Conservation (phyloP, 2,329 filamentous ascomycete species). For the Nigrospora sphaerica region DNA sequence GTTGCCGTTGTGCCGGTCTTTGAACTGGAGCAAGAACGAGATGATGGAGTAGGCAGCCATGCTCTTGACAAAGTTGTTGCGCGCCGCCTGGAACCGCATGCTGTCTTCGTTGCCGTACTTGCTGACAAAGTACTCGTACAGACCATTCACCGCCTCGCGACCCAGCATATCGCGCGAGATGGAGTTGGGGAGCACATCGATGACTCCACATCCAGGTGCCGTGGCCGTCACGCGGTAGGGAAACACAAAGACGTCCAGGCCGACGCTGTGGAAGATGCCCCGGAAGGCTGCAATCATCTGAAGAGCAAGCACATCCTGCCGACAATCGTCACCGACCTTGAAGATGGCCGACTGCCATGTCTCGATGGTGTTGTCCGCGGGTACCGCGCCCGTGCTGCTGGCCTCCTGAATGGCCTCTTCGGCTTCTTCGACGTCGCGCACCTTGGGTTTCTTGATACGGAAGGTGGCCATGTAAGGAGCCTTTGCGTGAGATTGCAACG, state of each 20-base stretch:
- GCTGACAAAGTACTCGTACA: constrained; percentile 96
- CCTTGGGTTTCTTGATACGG: constrained; percentile 77
- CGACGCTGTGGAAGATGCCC: constrained; percentile 91
- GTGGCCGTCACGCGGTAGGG: constrained; percentile 97
- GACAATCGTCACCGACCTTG: constrained; percentile 98
- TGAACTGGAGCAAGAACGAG: constrained; percentile 95
- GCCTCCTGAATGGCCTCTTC: constrained; percentile 45
- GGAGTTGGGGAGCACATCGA: constrained; percentile 95
- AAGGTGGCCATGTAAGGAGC: constrained; percentile 99
- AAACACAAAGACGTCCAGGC: constrained; percentile 93
- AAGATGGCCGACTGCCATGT: constrained; percentile 99
- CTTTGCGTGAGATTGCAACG: constrained; percentile 95
- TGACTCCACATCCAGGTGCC: constrained; percentile 93
- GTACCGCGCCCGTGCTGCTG: constrained; percentile 26
- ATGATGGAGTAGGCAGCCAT: constrained; percentile 99
- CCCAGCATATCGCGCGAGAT: constrained; percentile 98
- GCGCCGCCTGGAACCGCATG: constrained; percentile 87
- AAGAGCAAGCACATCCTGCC: constrained; percentile 90
- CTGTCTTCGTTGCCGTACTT: constrained; percentile 97
- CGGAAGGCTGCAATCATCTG: constrained; percentile 98
- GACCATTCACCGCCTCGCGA: constrained; percentile 91
- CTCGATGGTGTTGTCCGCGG: constrained; percentile 61
- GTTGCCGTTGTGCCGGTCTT: constrained; percentile 98
- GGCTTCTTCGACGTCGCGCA: constrained; percentile 38
- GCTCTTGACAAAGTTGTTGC: constrained; percentile 96